These are phyloP conservation scores for Epichloe sp. DNA, from an alignment of 2,329 filamentous ascomycete species.

Conservation along the genomic window DNA sequence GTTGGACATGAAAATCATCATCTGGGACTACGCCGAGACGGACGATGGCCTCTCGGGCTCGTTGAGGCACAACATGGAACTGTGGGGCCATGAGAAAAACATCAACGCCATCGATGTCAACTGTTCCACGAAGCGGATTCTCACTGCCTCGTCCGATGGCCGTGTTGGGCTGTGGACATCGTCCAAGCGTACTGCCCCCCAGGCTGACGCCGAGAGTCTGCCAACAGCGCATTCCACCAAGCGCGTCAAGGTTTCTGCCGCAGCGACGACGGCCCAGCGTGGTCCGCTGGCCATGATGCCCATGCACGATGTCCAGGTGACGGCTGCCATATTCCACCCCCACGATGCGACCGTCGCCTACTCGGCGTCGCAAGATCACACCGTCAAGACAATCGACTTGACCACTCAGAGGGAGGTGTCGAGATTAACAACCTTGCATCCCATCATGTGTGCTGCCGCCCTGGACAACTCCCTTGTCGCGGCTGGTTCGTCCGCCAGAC, in stretches of 20 bases:
- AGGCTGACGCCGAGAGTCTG: constrained; percentile 56
- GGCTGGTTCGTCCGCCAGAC: constrained; percentile 70
- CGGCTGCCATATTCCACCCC: constrained; percentile 73
- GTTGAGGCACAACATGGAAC: constrained; percentile 62
- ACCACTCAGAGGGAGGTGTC: constrained; percentile 68
- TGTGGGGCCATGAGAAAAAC: constrained; percentile 67
- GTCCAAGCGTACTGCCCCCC: constrained; percentile 57
- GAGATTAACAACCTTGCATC: constrained; percentile 70
- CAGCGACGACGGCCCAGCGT: constrained; percentile 46
- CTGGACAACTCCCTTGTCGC: constrained; percentile 51
- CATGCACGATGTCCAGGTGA: constrained; percentile 61
- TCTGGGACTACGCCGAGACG: constrained; percentile 77
- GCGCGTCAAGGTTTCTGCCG: constrained; percentile 51
- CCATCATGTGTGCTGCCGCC: constrained; percentile 66
- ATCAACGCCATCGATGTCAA: constrained; percentile 68
- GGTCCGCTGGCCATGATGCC: constrained; percentile 65
- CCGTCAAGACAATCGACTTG: constrained; percentile 80
- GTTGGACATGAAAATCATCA: constrained; percentile 69
- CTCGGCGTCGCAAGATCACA: constrained; percentile 83
- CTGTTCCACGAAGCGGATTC: constrained; percentile 57
- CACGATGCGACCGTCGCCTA: constrained; percentile 81
- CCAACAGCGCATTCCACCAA: constrained; percentile 58
- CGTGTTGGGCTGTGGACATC: constrained; percentile 81
- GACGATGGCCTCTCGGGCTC: constrained; percentile 45
- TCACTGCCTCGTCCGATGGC: constrained; percentile 77